Percentiles rank a stretch among this genome's conserved stretches.
Evolutionary conservation across 352 stramenopile genomes (phyloP).

Genomic region (Phytopythium chamaehyphon): DNA sequence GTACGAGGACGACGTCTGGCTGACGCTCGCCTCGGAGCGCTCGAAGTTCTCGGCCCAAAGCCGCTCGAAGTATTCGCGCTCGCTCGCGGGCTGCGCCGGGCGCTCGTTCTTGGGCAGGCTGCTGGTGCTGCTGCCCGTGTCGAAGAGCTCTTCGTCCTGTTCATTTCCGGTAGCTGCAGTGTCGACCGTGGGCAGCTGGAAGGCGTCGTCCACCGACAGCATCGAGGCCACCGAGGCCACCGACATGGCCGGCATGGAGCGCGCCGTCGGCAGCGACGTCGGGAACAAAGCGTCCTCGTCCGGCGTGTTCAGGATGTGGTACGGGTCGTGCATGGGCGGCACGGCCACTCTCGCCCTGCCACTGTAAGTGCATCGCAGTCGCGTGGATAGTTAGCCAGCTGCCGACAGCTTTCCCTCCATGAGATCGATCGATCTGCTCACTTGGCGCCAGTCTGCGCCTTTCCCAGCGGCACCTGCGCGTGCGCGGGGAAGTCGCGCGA

Average conservation of each 20-base stretch:
- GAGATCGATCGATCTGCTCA: too few species aligned
- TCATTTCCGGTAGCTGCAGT: conserved; percentile 28
- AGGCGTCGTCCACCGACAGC: conserved; percentile 60
- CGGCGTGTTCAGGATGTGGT: conserved; percentile 65
- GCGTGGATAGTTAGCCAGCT: too few species aligned
- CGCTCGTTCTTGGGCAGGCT: conserved; percentile 70
- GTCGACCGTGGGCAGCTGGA: conserved; percentile 29
- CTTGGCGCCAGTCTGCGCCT: conserved; percentile 42
- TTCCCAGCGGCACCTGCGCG: conserved; percentile 59
- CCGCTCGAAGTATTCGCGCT: conserved; percentile 80
- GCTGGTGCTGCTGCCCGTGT: conserved; percentile 13
- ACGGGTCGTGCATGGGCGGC: conserved; percentile 71
- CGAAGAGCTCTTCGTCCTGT: conserved; percentile 19
- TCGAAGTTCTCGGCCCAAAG: conserved; percentile 85
- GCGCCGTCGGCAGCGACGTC: conserved; percentile 10
- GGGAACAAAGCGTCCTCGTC: conserved; percentile 19
- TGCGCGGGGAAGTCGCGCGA: conserved; percentile 75
- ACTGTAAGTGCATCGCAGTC: too few species aligned
- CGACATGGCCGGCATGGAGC: conserved; percentile 61
- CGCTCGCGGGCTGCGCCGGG: conserved; percentile 59
- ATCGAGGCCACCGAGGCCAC: conserved; percentile 51
- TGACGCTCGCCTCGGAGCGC: conserved; percentile 62
- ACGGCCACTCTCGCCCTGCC: conserved; percentile 43
- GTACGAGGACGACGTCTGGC: conserved; percentile 54
- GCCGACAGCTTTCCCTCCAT: too few species aligned